Percentiles rank a stretch among this genome's conserved stretches.
Conservation (phyloP, 1,284 basidiomycete genomes). For the Singerocomus inundabilis region DNA sequence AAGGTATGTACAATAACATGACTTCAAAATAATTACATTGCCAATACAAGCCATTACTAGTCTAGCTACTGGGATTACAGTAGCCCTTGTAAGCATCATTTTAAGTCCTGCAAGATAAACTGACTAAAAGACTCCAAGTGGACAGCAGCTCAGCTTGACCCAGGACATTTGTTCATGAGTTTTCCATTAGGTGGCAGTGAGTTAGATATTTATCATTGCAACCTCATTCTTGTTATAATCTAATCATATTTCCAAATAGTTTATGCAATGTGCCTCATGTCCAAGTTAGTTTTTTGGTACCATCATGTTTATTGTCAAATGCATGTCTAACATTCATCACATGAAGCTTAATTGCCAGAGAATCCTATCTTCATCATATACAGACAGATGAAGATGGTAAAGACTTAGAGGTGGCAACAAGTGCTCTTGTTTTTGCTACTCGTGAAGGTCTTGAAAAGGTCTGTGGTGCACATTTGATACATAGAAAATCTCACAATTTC, state of each 20-base stretch:
- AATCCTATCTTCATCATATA: conserved; percentile 22
- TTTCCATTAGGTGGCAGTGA: conserved; percentile 27
- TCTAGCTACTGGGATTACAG: conserved; percentile 12
- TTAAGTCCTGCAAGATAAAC: neutral
- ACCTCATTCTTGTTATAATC: too few relatives aligned
- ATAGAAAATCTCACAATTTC: neutral
- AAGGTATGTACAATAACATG: conserved; percentile 7
- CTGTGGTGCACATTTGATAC: neutral
- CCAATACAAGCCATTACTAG: conserved; percentile 6
- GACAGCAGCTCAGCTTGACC: conserved; percentile 15
- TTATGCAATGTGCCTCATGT: conserved; percentile 29
- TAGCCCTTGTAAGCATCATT: conserved; percentile 15
- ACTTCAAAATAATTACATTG: neutral
- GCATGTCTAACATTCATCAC: neutral
- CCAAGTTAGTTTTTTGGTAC: conserved; percentile 18
- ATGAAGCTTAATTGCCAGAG: conserved; percentile 26
- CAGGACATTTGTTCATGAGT: conserved; percentile 18
- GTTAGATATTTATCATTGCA: neutral
- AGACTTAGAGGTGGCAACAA: neutral
- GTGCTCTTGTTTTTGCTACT: conserved; percentile 12
- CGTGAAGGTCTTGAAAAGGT: conserved; percentile 7
- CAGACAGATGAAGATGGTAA: neutral
- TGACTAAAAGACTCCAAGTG: conserved; percentile 12
- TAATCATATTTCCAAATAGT: conserved; percentile 10
- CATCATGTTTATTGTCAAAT: neutral